Percentiles rank a stretch among this genome's conserved stretches.
Evolutionary conservation across 2,329 filamentous ascomycete genomes (phyloP).

Genomic region (Nothomitra cinnamomea): DNA sequence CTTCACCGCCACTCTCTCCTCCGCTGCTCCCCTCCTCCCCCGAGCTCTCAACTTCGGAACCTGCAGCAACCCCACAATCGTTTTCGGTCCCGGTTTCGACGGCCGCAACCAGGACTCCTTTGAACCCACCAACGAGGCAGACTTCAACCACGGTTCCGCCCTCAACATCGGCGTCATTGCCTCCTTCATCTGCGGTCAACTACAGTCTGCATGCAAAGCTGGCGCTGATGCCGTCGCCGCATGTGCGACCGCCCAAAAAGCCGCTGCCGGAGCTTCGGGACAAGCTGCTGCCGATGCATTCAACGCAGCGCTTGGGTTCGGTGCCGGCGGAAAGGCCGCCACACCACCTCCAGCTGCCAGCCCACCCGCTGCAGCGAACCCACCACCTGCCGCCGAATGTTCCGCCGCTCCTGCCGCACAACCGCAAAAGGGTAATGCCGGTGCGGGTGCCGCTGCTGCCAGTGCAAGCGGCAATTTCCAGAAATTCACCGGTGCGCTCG

Average conservation of each 20-base stretch:
- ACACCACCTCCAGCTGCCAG: no score
- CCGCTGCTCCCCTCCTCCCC: no score
- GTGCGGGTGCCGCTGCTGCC: no score
- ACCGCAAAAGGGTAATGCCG: no score
- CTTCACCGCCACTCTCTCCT: no score
- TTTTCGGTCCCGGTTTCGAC: conserved; percentile 31
- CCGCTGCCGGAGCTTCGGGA: conserved; percentile 16
- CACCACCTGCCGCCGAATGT: no score
- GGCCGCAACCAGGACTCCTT: conserved; percentile 29
- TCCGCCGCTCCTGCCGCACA: no score
- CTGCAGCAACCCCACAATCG: conserved; percentile 32
- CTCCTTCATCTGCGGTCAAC: conserved; percentile 30
- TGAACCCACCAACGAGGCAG: conserved; percentile 23
- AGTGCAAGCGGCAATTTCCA: conserved; percentile 9
- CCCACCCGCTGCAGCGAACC: no score
- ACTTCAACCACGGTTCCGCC: conserved; percentile 36
- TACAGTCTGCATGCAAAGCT: conserved; percentile 22
- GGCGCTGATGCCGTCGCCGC: conserved; percentile 14
- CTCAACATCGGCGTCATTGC: conserved; percentile 30
- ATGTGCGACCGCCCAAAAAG: conserved; percentile 14
- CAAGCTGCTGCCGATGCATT: conserved; percentile 21
- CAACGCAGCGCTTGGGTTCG: conserved; percentile 15
- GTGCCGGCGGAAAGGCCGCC: no score
- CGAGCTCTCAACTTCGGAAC: conserved; percentile 24
- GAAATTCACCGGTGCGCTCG: conserved; percentile 30